Base-by-base conservation (phyloP, 495 filamentous ascomycete species). In the Articulospora tetracladia region DNA sequence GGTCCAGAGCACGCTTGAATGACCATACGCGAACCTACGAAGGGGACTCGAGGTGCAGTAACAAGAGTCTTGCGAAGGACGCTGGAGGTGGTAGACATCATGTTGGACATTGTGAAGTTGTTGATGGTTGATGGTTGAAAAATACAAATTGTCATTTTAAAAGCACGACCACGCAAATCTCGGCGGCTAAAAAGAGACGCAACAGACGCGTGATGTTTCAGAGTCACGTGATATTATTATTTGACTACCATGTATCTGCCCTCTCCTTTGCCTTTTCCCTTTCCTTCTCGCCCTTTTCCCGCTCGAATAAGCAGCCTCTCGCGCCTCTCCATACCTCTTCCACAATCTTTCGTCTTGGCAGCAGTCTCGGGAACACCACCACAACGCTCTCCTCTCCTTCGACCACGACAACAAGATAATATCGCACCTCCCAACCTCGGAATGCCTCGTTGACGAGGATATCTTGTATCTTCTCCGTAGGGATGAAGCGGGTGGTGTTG, bases 361-460 rank as follows among this genome's bases (percentile, higher is more conserved):
- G 69, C 56, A 96, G 71, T 57, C 83, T 83, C 72, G 93, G 94
- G 72, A 98, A 99, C 3, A 98, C 92, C 27, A 99, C 93, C 11
- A 96, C 87, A 15, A 94, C 83, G 55, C 90, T 86, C 58, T 86
- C 83, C 74, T 98, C 94, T 36, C 89, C 93, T 68, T 96, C 89
- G 50, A 98, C 93, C 63, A 97, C 86, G 12, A 98, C 89, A 11
- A 87, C 84, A 15, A 99, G 76, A 72, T 96, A 96, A 70, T 91
- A 95, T 55, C 87, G 77, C 50, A 97, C 93, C 72, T 92, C 91
- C 69, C 96, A 95, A 41, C 94, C 93, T 60, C 83, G 84, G 74
- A 98, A 98, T 30, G 93, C 94, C 72, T 99, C 94, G 72, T 97
- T 91, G 48, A 99, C 89, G 57, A 97, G 81, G 58, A 98, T 87